Conservation (phyloP, 345 rosid genomes). For the Carallia brachiata region DNA sequence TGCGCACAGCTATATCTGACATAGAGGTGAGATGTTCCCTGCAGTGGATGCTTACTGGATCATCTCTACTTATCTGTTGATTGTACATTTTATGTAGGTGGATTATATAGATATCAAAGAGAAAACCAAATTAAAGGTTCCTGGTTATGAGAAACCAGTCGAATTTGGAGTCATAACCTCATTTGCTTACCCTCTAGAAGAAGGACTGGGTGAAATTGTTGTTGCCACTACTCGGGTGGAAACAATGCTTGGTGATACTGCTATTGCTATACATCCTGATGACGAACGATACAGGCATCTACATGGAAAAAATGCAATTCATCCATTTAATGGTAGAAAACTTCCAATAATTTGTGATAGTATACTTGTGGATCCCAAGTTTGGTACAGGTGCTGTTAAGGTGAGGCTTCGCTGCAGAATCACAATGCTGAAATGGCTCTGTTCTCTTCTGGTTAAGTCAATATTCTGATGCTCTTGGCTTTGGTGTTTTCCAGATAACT, state of each 20-base stretch:
- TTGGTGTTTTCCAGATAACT: constrained; percentile 63
- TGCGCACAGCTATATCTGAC: constrained; percentile 87
- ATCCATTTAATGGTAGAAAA: constrained; percentile 89
- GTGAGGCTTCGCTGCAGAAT: constrained; percentile 30
- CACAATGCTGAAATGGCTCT: constrained; percentile 10
- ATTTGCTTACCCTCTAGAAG: constrained; percentile 88
- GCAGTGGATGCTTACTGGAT: constrained; percentile 10
- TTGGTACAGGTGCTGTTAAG: constrained; percentile 99
- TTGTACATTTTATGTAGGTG: constrained; percentile 53
- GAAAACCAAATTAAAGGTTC: constrained; percentile 56
- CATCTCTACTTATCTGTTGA: constrained; percentile 19
- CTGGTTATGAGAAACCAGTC: constrained; percentile 79
- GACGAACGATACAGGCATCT: constrained; percentile 79
- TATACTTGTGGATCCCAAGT: constrained; percentile 74
- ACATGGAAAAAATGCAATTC: constrained; percentile 82
- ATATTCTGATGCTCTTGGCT: constrained; percentile 2
- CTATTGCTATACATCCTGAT: constrained; percentile 90
- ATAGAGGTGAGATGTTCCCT: constrained; percentile 59
- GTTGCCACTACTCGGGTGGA: constrained; percentile 98
- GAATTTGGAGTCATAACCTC: constrained; percentile 92
- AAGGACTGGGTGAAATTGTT: constrained; percentile 75
- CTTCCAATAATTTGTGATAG: constrained; percentile 78
- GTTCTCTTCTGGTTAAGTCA: constrained; percentile 4
- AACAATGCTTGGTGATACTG: constrained; percentile 97
- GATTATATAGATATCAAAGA: constrained; percentile 76